Evolutionary conservation across 2,329 filamentous ascomycete genomes (phyloP).

Genomic region (Intubia oerlemansii): DNA sequence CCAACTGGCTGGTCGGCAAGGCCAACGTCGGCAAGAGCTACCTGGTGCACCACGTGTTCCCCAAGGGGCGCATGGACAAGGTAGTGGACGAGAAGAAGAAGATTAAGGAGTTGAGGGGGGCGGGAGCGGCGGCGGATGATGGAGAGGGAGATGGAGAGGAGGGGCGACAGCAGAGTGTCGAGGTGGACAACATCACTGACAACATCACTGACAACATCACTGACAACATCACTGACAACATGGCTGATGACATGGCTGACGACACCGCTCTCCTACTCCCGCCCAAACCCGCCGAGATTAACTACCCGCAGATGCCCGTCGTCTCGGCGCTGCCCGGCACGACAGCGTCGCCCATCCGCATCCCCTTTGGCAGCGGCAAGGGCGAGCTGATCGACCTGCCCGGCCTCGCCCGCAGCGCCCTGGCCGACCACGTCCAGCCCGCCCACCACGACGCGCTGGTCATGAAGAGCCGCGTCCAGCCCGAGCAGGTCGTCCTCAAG

Average conservation of each 20-base stretch:
- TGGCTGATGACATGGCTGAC: conserved; percentile 5
- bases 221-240: not conserved
- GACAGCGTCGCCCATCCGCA: conserved; percentile 81
- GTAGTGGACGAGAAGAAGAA: not conserved
- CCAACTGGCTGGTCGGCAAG: conserved; percentile 92
- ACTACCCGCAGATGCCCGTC: conserved; percentile 67
- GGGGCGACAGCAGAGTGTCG: too few species aligned
- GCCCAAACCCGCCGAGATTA: conserved; percentile 47
- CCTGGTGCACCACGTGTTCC: conserved; percentile 72
- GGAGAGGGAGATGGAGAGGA: too few species aligned
- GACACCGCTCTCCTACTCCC: conserved; percentile 42
- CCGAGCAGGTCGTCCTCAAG: conserved; percentile 52
- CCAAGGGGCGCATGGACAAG: conserved; percentile 39
- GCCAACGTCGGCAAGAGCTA: conserved; percentile 94
- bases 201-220: not conserved
- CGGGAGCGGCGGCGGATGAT: too few species aligned
- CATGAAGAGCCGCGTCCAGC: conserved; percentile 57
- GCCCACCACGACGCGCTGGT: conserved; percentile 46
- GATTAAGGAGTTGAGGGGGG: too few species aligned
- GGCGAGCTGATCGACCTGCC: conserved; percentile 90
- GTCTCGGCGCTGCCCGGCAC: conserved; percentile 80
- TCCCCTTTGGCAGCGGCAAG: conserved; percentile 68
- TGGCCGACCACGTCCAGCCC: conserved; percentile 50
- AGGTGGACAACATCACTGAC: not conserved
- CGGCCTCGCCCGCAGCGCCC: conserved; percentile 52